Evolutionary conservation across 805 yeast species (phyloP).

Genomic region (Tetrapisispora phaffii): DNA sequence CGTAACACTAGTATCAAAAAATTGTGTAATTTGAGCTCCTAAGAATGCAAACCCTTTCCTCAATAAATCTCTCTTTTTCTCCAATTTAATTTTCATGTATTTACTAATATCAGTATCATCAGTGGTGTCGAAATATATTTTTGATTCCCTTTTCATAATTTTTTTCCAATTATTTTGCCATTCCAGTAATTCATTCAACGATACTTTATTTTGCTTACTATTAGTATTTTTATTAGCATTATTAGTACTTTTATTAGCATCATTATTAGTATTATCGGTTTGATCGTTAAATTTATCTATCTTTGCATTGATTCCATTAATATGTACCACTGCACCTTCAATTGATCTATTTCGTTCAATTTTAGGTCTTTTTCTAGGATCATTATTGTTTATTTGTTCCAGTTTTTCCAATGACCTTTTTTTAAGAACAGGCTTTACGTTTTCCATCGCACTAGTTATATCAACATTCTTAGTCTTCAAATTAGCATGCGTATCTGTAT

Average conservation of each 20-base stretch:
- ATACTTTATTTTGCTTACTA: conserved; percentile 12
- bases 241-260: conserved; percentile 10
- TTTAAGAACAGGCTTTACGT: conserved; percentile 6
- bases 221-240: conserved; percentile 7
- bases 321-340: conserved; percentile 27
- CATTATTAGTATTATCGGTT: conserved; percentile 4
- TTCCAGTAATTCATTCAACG: conserved; percentile 34
- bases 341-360: conserved; percentile 26
- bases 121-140: conserved; percentile 50
- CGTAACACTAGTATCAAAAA: conserved; percentile 54
- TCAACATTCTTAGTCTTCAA: not conserved
- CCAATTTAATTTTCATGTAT: conserved; percentile 16
- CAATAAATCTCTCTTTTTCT: conserved; percentile 22
- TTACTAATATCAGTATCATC: conserved; percentile 24
- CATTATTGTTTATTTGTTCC: conserved; percentile 11
- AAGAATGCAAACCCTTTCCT: conserved; percentile 30
- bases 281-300: conserved; percentile 6
- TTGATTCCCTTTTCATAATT: conserved; percentile 45
- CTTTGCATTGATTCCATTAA: conserved; percentile 7
- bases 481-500: not conserved
- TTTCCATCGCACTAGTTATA: not conserved
- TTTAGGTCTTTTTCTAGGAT: conserved; percentile 16
- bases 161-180: conserved; percentile 63
- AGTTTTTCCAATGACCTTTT: conserved; percentile 21
- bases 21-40: conserved; percentile 49